Conservation (phyloP, 2,329 filamentous ascomycete species). For the Albifimbria verrucaria region DNA sequence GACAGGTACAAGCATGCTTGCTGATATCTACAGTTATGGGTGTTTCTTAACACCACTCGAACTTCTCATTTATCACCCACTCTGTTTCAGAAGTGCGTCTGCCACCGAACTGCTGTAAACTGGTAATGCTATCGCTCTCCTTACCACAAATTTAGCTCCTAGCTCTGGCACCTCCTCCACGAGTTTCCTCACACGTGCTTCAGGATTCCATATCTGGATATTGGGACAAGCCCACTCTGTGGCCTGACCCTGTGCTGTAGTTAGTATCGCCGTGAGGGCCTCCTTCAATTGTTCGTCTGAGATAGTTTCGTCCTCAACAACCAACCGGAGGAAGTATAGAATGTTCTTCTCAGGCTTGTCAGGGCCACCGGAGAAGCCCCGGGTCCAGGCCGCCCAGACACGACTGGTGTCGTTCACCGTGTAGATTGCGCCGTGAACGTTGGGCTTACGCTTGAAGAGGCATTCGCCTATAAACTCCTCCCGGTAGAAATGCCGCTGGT, state of each 20-base stretch:
- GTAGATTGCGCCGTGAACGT: conserved; percentile 69
- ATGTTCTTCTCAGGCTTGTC: conserved; percentile 58
- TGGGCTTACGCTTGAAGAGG: conserved; percentile 54
- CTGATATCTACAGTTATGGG: neutral
- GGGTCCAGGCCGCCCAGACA: conserved; percentile 71
- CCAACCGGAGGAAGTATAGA: conserved; percentile 66
- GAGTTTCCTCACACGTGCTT: conserved; percentile 45
- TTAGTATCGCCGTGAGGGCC: conserved; percentile 61
- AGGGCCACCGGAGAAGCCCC: conserved; percentile 59
- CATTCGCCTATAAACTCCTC: conserved; percentile 73
- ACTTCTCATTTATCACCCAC: conserved; percentile 77
- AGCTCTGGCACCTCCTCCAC: conserved; percentile 44
- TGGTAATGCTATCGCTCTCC: conserved; percentile 65
- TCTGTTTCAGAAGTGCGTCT: conserved; percentile 52
- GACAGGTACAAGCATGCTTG: neutral
- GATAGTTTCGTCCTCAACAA: conserved; percentile 53
- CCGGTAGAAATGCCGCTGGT: conserved; percentile 64
- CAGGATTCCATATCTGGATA: conserved; percentile 83
- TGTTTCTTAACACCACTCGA: conserved; percentile 63
- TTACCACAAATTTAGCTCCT: conserved; percentile 45
- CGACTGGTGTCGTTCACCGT: conserved; percentile 44
- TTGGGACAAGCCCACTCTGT: conserved; percentile 65
- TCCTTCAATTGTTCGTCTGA: conserved; percentile 41
- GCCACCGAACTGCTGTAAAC: conserved; percentile 67
- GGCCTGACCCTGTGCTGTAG: conserved; percentile 67